Evolutionary conservation across 371 early-diverging fungal species (phyloP).

Genomic region (Nematocida sp.): DNA sequence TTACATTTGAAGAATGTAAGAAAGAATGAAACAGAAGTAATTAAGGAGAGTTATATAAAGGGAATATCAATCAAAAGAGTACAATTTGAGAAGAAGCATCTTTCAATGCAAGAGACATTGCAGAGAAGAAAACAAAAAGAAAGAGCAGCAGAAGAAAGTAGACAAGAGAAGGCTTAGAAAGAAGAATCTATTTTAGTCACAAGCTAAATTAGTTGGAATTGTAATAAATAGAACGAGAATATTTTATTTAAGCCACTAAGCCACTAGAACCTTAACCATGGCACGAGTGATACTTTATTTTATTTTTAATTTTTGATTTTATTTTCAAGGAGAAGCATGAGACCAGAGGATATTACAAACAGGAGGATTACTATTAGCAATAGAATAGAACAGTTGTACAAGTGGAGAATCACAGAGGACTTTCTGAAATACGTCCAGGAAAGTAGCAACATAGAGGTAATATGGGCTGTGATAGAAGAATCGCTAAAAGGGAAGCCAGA

Average conservation of each 20-base stretch:
- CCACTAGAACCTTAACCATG: too few species aligned
- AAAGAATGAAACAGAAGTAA: slow-evolving; percentile 38
- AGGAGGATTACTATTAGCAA: background rate
- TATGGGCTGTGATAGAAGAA: slow-evolving; percentile 17
- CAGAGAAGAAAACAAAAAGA: slow-evolving; percentile 34
- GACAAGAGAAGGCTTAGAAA: too few species aligned
- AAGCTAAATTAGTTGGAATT: too few species aligned
- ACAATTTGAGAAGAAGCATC: slow-evolving; percentile 50
- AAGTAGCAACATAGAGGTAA: background rate
- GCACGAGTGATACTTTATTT: background rate
- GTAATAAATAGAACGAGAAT: too few species aligned
- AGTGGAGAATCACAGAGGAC: slow-evolving; percentile 39
- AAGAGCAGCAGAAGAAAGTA: background rate
- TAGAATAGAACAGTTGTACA: slow-evolving; percentile 30
- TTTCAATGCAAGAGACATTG: slow-evolving; percentile 45
- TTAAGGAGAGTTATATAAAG: slow-evolving; percentile 58
- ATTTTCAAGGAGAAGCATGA: slow-evolving; percentile 30
- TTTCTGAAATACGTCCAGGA: slow-evolving; percentile 40
- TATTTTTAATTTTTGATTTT: slow-evolving; percentile 33
- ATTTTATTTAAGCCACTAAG: too few species aligned
- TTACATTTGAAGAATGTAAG: slow-evolving; percentile 83
- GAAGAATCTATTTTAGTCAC: too few species aligned
- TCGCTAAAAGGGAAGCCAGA: slow-evolving; percentile 10
- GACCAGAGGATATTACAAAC: slow-evolving; percentile 35
- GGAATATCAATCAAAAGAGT: slow-evolving; percentile 59